phyloP scores from a whole-genome alignment of 495 filamentous ascomycete species.

The Aspergillus kassunensis region DNA sequence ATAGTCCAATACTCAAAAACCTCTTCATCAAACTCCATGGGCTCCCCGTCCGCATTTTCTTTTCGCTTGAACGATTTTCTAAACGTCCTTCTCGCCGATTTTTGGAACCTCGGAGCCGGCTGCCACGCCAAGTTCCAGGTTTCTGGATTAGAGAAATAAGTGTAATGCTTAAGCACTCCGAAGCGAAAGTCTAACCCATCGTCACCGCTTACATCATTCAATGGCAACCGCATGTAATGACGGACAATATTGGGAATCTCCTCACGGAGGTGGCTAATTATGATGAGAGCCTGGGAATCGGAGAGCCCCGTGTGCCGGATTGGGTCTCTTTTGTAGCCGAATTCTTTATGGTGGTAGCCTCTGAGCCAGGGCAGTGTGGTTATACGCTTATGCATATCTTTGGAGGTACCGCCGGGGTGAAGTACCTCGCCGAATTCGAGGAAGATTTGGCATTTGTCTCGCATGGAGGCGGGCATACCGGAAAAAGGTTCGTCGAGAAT shows the following conservation, averaged over 20 bases:
- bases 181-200: conserved; percentile 32
- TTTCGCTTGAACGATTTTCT: no score
- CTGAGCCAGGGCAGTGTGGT: no score
- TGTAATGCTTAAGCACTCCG: conserved; percentile 23
- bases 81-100: no score
- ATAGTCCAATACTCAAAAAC: conserved; percentile 17
- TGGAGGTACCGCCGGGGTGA: not conserved
- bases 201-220: conserved; percentile 44
- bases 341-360: no score
- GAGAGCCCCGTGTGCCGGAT: conserved; percentile 39
- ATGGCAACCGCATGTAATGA: conserved; percentile 76
- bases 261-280: conserved; percentile 84
- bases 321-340: no score
- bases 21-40: conserved; percentile 15
- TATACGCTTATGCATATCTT: no score
- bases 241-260: conserved; percentile 79
- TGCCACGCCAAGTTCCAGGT: conserved; percentile 33
- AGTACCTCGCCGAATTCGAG: conserved; percentile 55
- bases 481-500: conserved; percentile 93
- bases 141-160: conserved; percentile 16
- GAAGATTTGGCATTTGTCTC: conserved; percentile 79
- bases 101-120: no score
- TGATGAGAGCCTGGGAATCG: conserved; percentile 71
- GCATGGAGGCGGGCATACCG: conserved; percentile 77
- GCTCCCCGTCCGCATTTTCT: not conserved